Conservation (phyloP, 2,329 filamentous ascomycete species). For the Fusarium palustre region DNA sequence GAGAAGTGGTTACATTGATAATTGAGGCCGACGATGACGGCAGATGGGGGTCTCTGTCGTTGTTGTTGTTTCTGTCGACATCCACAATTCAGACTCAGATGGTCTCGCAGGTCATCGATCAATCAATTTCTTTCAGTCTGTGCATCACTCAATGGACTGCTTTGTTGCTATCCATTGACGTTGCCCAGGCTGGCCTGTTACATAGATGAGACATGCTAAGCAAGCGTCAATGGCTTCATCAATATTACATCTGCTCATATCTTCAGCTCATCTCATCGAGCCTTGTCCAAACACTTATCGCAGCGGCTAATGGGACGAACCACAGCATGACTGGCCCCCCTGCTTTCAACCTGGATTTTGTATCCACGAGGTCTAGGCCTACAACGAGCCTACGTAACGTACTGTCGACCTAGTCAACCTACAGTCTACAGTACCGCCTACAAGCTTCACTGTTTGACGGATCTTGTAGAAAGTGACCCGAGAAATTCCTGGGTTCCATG, state of each 20-base stretch:
- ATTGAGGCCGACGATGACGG: constrained; percentile 42
- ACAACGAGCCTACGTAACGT: constrained; percentile 34
- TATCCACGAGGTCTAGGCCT: constrained; percentile 30
- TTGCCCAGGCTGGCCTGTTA: constrained; percentile 8
- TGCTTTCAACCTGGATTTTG: constrained; percentile 10
- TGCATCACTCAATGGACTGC: constrained; percentile 1
- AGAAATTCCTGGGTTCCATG: constrained; percentile 35
- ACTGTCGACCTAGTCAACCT: constrained; percentile 1
- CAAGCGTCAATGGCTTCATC: constrained; percentile 22
- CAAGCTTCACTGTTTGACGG: constrained; percentile 12
- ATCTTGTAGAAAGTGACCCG: constrained; percentile 9
- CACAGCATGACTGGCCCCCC: not conserved
- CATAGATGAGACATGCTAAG: constrained; percentile 7
- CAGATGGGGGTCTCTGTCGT: constrained; percentile 17
- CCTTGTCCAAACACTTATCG: constrained; percentile 24
- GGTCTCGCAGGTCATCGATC: not conserved
- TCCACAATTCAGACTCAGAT: not conserved
- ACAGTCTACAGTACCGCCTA: constrained; percentile 14
- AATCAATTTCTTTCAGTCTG: constrained; percentile 29
- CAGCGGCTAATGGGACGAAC: constrained; percentile 29
- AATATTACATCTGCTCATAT: not conserved
- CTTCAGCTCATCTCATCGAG: not conserved
- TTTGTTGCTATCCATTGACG: not conserved
- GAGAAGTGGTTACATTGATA: constrained; percentile 10
- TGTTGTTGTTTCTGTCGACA: not conserved